Base-by-base conservation (phyloP, 441 rosid genomes). In the Oxalis stricta region DNA sequence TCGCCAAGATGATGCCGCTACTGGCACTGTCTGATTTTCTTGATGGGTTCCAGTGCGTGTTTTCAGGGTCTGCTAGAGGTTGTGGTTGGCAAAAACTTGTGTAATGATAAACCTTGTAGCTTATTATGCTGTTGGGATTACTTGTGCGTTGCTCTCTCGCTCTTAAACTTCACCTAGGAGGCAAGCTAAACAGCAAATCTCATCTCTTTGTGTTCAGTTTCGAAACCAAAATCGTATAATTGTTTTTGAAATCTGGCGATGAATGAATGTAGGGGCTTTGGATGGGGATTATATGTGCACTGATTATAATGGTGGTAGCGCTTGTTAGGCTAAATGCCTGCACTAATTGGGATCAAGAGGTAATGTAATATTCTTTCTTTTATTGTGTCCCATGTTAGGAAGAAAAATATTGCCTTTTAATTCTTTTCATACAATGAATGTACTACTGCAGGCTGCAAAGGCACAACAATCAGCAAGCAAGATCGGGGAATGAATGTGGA, bases 261-360 rank as follows among this genome's bases (percentile, higher is more conserved):
- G n/a, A n/a, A n/a, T n/a, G n/a, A n/a, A n/a, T n/a, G 16, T 53
- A 68, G 75, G 76, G 79, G 16, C 64, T 74, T 3, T 70, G 75
- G 77, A 55, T 63, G 63, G 77, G 74, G 18, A 62, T 70, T 44
- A 68, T 71, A 35, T 71, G 73, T 40, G 77, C 70, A 20, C 75
- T 68, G 1, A 1, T 38, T 20, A 56, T 65, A 1, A 71, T 48
- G 61, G 41, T 53, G 21, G 30, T 61, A 14, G 73, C 73, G 13
- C 73, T 75, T 34, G 32, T 74, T 18, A 14, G 36, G 1, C 32
- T 71, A 41, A 74, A 55, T 56, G 56, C 50, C 8, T 43, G 46
- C 49, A 63, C 73, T 9, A 31, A 65, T 7, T 63, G 75, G 73
- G 52, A 68, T 24, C 39, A 45, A 17, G 77, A 68, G 71, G 73